These are phyloP conservation scores for Acanthamoeba culbertsoni DNA, from an alignment of 208 protist species.

Conservation along the genomic window DNA sequence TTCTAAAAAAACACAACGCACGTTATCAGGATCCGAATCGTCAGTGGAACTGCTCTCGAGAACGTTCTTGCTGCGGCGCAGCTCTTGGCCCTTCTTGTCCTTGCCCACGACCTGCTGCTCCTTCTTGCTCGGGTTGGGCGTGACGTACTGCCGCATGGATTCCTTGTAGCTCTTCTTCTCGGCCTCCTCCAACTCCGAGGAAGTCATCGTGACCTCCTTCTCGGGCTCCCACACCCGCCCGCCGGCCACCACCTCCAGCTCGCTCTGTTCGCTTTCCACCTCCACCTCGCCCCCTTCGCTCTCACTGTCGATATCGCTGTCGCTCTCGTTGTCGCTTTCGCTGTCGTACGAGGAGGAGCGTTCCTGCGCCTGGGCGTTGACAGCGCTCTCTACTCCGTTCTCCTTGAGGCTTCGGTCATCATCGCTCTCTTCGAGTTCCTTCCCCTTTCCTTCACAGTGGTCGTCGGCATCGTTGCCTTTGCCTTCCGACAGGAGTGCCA, in stretches of 20 bases:
- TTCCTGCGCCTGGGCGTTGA: background rate
- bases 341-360: background rate
- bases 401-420: background rate
- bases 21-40: background rate
- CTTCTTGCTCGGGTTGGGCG: background rate
- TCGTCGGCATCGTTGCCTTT: background rate
- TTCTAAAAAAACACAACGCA: background rate
- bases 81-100: background rate
- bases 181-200: background rate
- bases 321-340: background rate
- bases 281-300: background rate
- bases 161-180: conserved; percentile 48
- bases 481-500: too few species aligned
- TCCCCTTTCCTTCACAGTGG: background rate
- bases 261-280: conserved; percentile 7
- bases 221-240: conserved; percentile 13
- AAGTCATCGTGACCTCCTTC: background rate
- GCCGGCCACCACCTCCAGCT: background rate
- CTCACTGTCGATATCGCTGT: background rate
- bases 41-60: background rate
- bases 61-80: background rate
- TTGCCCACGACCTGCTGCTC: background rate
- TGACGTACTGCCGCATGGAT: conserved; percentile 1
- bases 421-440: background rate
- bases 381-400: background rate